Base-by-base conservation (phyloP, 345 rosid genomes). In the Salix purpurea region DNA sequence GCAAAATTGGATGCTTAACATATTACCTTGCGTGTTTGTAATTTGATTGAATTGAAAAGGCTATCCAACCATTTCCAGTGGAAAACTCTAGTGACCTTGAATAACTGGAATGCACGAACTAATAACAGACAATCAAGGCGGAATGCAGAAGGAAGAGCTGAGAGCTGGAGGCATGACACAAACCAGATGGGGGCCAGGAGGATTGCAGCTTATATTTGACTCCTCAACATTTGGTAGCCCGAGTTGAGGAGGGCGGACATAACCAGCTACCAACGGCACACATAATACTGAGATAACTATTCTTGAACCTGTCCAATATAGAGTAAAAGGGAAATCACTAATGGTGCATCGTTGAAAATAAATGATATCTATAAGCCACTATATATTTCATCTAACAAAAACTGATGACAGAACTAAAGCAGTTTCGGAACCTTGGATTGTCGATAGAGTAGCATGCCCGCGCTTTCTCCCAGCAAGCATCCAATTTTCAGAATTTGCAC, bases 401-500 rank as follows among this genome's bases (percentile, higher is more conserved):
- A 68, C 19, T 71, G 23, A 61, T 5, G 30, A 72, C n/a, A 14
- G 39, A 75, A 54, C 64, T 50, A 23, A 42, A 73, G 71, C 72
- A 67, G 67, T 70, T 78, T 58, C 15, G 1, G 74, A 74, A 93
- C 97, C 98, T 93, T 88, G 91, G 72, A 90, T 79, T 24, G 81
- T 82, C 16, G 94, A 87, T 32, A 96, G 92, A 58, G 90, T 87
- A 75, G 90, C 86, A 72, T 91, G 86, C 65, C 99, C 99, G 78
- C 96, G 89, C 84, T 93, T 96, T 85, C 98, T 87, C 70, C 99
- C 99, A 48, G 99, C 97, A 75, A 93, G 90, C 99, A 96, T 96
- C 99, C 99, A 96, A 76, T 85, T 92, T 73, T 86, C 86, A 5
- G 90, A 81, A 80, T 89, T 88, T 68, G 94, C 97, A 83, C 82